Conservation (phyloP, 768 basidiomycete genomes). For the Hygrophorus pudorinus region DNA sequence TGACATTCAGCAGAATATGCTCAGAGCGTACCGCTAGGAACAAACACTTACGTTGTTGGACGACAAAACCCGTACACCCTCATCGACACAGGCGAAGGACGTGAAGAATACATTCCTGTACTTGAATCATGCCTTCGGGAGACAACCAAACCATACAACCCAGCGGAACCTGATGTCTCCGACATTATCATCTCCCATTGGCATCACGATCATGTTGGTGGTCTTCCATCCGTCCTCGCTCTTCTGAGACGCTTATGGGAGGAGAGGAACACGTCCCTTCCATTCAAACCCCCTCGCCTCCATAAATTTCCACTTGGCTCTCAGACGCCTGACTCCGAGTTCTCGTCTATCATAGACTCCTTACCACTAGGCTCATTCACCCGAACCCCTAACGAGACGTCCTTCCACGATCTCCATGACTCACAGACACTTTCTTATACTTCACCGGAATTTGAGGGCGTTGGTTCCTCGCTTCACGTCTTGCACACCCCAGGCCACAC, state of each 20-base stretch:
- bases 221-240: conserved; percentile 58
- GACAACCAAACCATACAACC: conserved; percentile 20
- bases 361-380: conserved; percentile 37
- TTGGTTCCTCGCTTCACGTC: conserved; percentile 39
- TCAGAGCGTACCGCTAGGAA: conserved; percentile 39
- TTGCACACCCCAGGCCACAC: conserved; percentile 91
- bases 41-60: conserved; percentile 85
- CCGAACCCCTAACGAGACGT: conserved; percentile 28
- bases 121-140: conserved; percentile 53
- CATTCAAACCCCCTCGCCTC: conserved; percentile 58
- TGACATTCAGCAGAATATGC: not conserved
- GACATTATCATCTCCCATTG: conserved; percentile 91
- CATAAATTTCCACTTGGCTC: conserved; percentile 56
- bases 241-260: conserved; percentile 61
- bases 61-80: conserved; percentile 61
- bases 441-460: not conserved
- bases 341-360: conserved; percentile 30
- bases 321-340: conserved; percentile 16
- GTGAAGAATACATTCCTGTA: conserved; percentile 52
- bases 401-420: conserved; percentile 52
- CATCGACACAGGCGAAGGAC: conserved; percentile 77
- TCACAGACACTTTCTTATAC: conserved; percentile 38
- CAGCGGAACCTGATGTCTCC: conserved; percentile 50
- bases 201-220: conserved; percentile 81
- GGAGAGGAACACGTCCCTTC: conserved; percentile 29